Base-by-base conservation (phyloP, 2,329 filamentous ascomycete genomes). In the Paecilomyces sp. region DNA sequence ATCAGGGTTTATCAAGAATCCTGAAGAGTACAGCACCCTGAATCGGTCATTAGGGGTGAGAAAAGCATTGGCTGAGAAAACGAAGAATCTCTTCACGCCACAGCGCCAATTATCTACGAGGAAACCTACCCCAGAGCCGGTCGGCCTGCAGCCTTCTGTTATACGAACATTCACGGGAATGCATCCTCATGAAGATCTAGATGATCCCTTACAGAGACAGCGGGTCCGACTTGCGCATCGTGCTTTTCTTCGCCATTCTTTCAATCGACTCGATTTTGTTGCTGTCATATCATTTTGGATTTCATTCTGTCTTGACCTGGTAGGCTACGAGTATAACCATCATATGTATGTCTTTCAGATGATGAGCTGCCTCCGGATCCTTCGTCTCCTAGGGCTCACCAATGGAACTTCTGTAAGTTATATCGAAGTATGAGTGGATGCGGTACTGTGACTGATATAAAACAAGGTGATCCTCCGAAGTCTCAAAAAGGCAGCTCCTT, bases 201-300 rank as follows among this genome's bases (percentile, higher is more conserved):
- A 85, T 76, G 75, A 94, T 82, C 69, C 82, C 81, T 64, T 90
- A 83, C 79, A 96, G 63, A 89, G 92, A 66, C 91, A 94, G 72
- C 87, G 93, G 62, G 83, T 88, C 65, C 88, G 96, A 64, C 83
- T 99, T 58, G 93, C 95, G 15, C 88, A 94, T 57, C 86, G 94
- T 63, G 95, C 94, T 1, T 97, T 97, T 73, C 78, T 99, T 58
- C 87, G 94, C 15, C 94, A 99, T 74, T 92, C 91, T 0, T 99
- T 99, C 78, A 97, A 97, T 71, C 86, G 94, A 57, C 83, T 97
- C 11, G 94, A 99, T 72, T 97, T 97, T 73, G 80, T 99, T 57
- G 95, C 94, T 1, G 89, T 99, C 7, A 82, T 94, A n/a, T 89
- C 93, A 0, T 99, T 92, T 75, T 99, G 94, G 94, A 88, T 96